Evolutionary conservation across 768 basidiomycete genomes (phyloP), one percentile per base, ranked within the genome.

Genomic region (Mycena floridula): DNA sequence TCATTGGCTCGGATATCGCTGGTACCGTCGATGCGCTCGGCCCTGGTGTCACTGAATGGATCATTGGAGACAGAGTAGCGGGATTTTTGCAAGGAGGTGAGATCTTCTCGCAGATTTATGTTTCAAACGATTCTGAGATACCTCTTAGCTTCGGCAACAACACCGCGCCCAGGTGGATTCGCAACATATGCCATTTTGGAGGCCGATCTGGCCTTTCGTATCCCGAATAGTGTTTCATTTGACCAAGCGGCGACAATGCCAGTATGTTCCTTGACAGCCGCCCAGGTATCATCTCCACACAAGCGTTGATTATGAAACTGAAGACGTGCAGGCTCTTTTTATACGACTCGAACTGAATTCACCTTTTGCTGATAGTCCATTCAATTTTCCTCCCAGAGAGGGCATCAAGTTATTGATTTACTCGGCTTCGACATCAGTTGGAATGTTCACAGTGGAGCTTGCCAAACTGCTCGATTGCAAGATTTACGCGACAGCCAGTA

Each of bases 1-100:
- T 64, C 11, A 56, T 67, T 2, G 67, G 65, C 7, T 62, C 58
- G 25, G 67, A 69, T 43, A 50, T 67, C 26, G 59, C 67, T 18
- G 67, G 66, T 15, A 55, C 49, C 0, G 48, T 69, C 5, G 61
- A 67, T 20, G 54, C 52, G 24, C 24, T 62, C 30, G 67, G 66
- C 7, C 50, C 54, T 13, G 51, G 40, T 15, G 65, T 66, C 2
- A 53, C 43, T 1, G 44, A 45, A 3, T 66, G 62, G 58, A 50
- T 54, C 21, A 48, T 62, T 21, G 66, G 65, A 2, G 67, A 65
- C 48, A 51, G 57, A 35, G 61, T 62, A 16, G 57, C 64, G 4
- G 63, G 63, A 18, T 50, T 66, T 3, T 43, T 66, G 16, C 64
- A 63, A 49, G 64, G 64, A 32, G 62, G 63, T 65, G 37, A 37